Conservation (phyloP, 108 stramenopile genomes). For the Cyclotella sp. region DNA sequence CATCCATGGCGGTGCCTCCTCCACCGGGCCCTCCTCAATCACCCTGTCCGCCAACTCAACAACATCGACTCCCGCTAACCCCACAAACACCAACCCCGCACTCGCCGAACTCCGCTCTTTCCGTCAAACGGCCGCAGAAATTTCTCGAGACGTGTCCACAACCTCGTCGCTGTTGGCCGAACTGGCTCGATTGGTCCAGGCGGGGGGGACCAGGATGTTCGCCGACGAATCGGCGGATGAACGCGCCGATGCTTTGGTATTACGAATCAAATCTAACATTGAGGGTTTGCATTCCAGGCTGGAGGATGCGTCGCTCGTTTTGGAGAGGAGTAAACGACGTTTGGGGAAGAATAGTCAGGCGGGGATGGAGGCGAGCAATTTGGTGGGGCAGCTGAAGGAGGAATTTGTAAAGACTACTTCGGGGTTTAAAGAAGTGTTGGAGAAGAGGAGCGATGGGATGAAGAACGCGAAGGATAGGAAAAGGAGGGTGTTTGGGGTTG, state of each 20-base stretch:
- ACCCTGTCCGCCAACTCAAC: background rate
- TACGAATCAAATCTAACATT: slow-evolving; percentile 80
- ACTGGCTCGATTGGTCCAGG: slow-evolving; percentile 72
- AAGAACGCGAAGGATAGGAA: slow-evolving; percentile 80
- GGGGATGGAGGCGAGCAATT: slow-evolving; percentile 82
- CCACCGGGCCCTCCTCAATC: background rate
- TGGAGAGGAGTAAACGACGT: slow-evolving; percentile 69
- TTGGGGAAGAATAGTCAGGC: slow-evolving; percentile 80
- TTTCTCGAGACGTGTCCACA: slow-evolving; percentile 76
- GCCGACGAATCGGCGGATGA: slow-evolving; percentile 65
- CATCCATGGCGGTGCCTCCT: slow-evolving; percentile 32
- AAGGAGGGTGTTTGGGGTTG: slow-evolving; percentile 69
- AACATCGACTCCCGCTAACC: background rate
- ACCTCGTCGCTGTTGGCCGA: slow-evolving; percentile 75
- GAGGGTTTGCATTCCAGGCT: slow-evolving; percentile 77
- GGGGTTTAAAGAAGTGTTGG: slow-evolving; percentile 83
- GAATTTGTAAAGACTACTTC: slow-evolving; percentile 82
- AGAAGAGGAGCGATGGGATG: slow-evolving; percentile 79
- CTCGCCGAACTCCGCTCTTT: slow-evolving; percentile 69
- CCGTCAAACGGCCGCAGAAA: slow-evolving; percentile 75
- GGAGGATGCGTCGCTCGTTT: slow-evolving; percentile 66
- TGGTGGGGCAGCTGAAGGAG: slow-evolving; percentile 78
- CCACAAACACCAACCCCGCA: slow-evolving; percentile 28
- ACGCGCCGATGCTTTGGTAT: slow-evolving; percentile 73
- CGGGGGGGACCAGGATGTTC: slow-evolving; percentile 68